Evolutionary conservation across 371 early-diverging fungal genomes (phyloP), one percentile per base, ranked within the genome.

Genomic region (Rhizopus stolonifer): DNA sequence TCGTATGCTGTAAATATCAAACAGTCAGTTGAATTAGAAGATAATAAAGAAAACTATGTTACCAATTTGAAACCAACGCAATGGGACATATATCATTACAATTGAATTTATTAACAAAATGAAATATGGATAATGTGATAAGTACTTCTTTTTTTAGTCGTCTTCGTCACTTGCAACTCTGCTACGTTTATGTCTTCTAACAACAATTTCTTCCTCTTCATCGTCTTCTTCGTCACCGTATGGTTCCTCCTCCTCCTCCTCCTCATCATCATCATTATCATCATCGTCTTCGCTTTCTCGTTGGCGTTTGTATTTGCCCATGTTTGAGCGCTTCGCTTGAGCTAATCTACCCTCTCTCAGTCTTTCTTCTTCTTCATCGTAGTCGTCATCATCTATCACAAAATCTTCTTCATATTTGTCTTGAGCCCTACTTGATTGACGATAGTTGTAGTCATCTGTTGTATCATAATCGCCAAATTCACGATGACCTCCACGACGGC

Each of bases 351-450:
- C 46, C 46, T 67, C 70, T 52, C 74, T 53, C 15, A 39, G 47
- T 46, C 60, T 24, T 45, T 74, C 74, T 52, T 67, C 64, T 40
- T 72, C 72, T 52, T 64, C 67, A 38, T 70, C 62, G 22, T 69
- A 58, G 19, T 67, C 65, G 25, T 74, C 74, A 48, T 74, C 75
- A 49, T 74, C 69, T 2, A 74, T 70, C 17, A 74, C 75, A 62
- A 74, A 74, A 15, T 74, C 75, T 14, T 67, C 72, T 14, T 72
- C 67, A 46, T 77, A 77, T 29, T 57, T 52, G 46, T 69, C 72
- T 15, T 65, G 67, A 17, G 56, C 60, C 4, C 46, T 52, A 23
- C 33, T 45, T 1, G 46, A 17, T 1, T 47, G 52, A 21, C 49
- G 46, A 4, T 55, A 47, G 21, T 34, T 26, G 43, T 60, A 63